A percentile compares a stretch with the other conserved stretches of the same genome.
Evolutionary conservation across 2,329 filamentous ascomycete genomes (phyloP).

Genomic region (Neofusicoccum sp.): DNA sequence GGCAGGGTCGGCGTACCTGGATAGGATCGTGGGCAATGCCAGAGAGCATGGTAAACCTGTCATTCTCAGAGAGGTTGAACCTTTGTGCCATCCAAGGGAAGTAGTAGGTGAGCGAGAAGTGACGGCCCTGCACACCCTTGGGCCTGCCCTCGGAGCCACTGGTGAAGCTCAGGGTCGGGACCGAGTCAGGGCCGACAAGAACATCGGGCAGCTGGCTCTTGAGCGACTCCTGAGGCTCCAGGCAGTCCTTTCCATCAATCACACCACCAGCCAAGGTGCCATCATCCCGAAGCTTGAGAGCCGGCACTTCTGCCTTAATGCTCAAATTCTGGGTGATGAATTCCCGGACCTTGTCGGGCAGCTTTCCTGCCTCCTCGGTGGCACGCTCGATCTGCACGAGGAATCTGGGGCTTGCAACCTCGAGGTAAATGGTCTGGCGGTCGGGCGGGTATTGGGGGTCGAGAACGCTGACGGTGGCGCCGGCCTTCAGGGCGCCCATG

Average conservation of each 20-base stretch:
- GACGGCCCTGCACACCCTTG: slow-evolving; percentile 85
- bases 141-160: slow-evolving; percentile 75
- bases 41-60: slow-evolving; percentile 78
- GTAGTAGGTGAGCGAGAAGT: slow-evolving; percentile 84
- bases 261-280: slow-evolving; percentile 72
- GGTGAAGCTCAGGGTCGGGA: slow-evolving; percentile 67
- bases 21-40: slow-evolving; percentile 77
- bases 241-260: slow-evolving; percentile 66
- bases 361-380: slow-evolving; percentile 66
- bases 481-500: slow-evolving; percentile 70
- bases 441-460: slow-evolving; percentile 82
- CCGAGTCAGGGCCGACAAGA: slow-evolving; percentile 82
- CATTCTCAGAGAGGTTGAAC: slow-evolving; percentile 73
- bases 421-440: slow-evolving; percentile 79
- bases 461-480: slow-evolving; percentile 65
- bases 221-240: slow-evolving; percentile 57
- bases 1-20: slow-evolving; percentile 35
- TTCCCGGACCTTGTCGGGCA: slow-evolving; percentile 60
- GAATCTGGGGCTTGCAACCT: slow-evolving; percentile 73
- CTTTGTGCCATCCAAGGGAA: slow-evolving; percentile 90
- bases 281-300: slow-evolving; percentile 70
- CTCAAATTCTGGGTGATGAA: slow-evolving; percentile 75
- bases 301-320: slow-evolving; percentile 74
- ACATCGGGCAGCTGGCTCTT: slow-evolving; percentile 67
- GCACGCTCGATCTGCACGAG: slow-evolving; percentile 75